Conservation (phyloP, 768 basidiomycete species). For the Amanita polypyramis region DNA sequence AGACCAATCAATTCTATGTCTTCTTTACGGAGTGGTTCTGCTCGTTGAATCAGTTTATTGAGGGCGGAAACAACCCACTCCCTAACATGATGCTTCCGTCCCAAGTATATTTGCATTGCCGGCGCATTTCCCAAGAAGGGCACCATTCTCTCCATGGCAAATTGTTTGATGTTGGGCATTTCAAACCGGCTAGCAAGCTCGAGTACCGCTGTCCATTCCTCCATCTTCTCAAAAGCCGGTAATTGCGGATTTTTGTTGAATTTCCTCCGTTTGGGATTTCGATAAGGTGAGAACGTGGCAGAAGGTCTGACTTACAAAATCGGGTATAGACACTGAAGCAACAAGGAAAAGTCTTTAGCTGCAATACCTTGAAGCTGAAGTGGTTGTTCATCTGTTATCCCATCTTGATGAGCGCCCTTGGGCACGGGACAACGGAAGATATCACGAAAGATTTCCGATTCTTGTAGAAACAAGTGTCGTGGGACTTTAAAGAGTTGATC, state of each 20-base stretch:
- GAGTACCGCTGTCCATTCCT: constrained; percentile 21
- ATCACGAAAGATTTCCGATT: constrained; percentile 16
- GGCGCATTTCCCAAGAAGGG: not conserved
- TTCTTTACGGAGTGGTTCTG: not conserved
- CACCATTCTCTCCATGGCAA: constrained; percentile 17
- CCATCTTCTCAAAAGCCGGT: not conserved
- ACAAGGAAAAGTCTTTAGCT: constrained; percentile 14
- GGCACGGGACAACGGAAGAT: constrained; percentile 17
- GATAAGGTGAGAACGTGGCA: not conserved
- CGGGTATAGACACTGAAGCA: constrained; percentile 19
- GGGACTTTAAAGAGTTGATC: constrained; percentile 19
- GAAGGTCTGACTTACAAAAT: constrained; percentile 12
- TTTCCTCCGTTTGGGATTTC: not conserved
- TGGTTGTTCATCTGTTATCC: constrained; percentile 15
- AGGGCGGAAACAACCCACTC: constrained; percentile 1
- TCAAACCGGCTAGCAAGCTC: constrained; percentile 23
- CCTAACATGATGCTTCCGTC: not conserved
- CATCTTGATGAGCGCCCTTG: constrained; percentile 11
- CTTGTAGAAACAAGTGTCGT: constrained; percentile 14
- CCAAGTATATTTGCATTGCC: not conserved
- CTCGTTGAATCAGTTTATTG: constrained; percentile 2
- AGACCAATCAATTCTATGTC: constrained; percentile 1
- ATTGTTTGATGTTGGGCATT: constrained; percentile 13
- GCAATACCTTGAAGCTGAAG: constrained; percentile 15
- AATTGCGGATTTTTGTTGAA: not conserved